A percentile compares a stretch with the other conserved stretches of the same genome.
Evolutionary conservation across 2,329 filamentous ascomycete genomes (phyloP).

Genomic region (Claviceps quebecensis): DNA sequence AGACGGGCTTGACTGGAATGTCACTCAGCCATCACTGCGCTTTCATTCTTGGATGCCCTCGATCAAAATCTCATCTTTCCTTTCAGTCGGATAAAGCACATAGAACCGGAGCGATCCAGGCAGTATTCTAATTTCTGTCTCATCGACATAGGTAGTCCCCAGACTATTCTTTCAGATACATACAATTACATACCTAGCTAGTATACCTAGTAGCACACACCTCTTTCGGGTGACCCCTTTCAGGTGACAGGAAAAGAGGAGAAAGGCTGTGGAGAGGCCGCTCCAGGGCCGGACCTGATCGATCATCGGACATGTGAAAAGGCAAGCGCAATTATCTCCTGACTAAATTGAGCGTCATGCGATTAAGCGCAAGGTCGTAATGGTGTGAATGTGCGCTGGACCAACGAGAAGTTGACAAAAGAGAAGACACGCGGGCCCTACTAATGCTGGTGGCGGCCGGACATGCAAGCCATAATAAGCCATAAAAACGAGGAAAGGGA

Average conservation of each 20-base stretch:
- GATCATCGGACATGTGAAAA: constrained; percentile 2
- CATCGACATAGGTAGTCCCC: too few species aligned
- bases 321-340: neutral
- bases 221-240: too few species aligned
- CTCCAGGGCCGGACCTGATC: neutral
- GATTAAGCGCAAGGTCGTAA: neutral
- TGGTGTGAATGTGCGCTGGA: constrained; percentile 1
- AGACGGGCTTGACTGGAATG: too few species aligned
- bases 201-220: too few species aligned
- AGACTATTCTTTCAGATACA: too few species aligned
- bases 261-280: neutral
- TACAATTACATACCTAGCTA: too few species aligned
- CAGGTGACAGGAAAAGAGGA: neutral
- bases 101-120: too few species aligned
- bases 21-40: too few species aligned
- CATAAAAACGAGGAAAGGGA: neutral
- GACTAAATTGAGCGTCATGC: neutral
- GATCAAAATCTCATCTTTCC: too few species aligned
- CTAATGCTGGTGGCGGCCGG: neutral
- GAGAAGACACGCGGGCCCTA: neutral
- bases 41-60: too few species aligned
- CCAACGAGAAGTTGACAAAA: constrained; percentile 1
- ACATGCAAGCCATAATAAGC: neutral
- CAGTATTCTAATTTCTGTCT: too few species aligned
- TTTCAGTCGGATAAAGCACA: too few species aligned